A percentile compares a stretch with the other conserved stretches of the same genome.
Evolutionary conservation across 208 protist genomes (phyloP).

Genomic region (Leishmania major): DNA sequence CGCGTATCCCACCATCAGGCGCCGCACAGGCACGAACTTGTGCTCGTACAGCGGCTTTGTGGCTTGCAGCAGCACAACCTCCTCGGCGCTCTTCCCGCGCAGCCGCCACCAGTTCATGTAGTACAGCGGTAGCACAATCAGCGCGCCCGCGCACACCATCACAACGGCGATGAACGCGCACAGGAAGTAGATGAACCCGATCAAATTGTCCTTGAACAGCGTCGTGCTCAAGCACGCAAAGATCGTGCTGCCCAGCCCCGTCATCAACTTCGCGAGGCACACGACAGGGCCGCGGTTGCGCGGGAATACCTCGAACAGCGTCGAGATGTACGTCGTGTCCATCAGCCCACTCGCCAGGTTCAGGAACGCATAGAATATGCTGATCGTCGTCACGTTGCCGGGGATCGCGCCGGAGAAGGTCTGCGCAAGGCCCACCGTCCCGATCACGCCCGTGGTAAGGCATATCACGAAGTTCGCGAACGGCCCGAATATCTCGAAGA

Average conservation of each 20-base stretch:
- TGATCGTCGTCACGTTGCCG: constrained; percentile 34
- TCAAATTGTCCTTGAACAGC: constrained; percentile 35
- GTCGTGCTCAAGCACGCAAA: constrained; percentile 37
- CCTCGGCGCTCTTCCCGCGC: constrained; percentile 29
- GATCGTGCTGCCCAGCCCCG: constrained; percentile 43
- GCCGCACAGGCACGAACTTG: constrained; percentile 37
- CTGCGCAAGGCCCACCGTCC: constrained; percentile 33
- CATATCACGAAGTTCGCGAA: constrained; percentile 35
- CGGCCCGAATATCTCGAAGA: constrained; percentile 37
- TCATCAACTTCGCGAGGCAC: constrained; percentile 54
- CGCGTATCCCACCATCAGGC: constrained; percentile 33
- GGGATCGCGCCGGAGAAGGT: constrained; percentile 35
- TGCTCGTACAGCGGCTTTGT: constrained; percentile 27
- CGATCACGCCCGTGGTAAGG: constrained; percentile 23
- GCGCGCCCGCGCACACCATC: constrained; percentile 17
- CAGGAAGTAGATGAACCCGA: constrained; percentile 44
- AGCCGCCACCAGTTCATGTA: constrained; percentile 52
- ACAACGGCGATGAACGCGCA: constrained; percentile 36
- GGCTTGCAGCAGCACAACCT: constrained; percentile 29
- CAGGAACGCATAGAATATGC: constrained; percentile 46
- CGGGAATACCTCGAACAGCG: constrained; percentile 42
- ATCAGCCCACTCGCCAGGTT: constrained; percentile 39
- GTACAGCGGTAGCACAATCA: constrained; percentile 49
- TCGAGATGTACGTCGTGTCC: constrained; percentile 43
- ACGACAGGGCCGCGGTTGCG: constrained; percentile 50